Evolutionary conservation across 148 eudicot species (phyloP).

Genomic region (Persicaria tinctoria): DNA sequence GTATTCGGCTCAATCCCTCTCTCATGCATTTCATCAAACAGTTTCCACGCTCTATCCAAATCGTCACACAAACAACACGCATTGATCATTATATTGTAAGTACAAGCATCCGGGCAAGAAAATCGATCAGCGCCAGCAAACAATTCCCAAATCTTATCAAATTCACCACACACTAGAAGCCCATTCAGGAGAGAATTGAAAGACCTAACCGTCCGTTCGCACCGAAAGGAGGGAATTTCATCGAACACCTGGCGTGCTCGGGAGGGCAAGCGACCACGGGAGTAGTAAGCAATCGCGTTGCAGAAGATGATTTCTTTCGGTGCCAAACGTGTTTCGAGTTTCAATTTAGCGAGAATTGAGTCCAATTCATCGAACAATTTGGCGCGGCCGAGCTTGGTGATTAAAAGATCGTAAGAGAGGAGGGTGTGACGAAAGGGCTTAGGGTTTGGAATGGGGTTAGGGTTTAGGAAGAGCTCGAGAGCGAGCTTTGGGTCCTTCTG

Average conservation of each 20-base stretch:
- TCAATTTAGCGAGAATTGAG: constrained; percentile 36
- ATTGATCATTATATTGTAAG: constrained; percentile 66
- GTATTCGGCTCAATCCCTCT: constrained; percentile 41
- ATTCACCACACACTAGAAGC: constrained; percentile 40
- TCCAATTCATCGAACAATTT: constrained; percentile 63
- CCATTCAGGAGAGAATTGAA: constrained; percentile 55
- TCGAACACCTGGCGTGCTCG: constrained; percentile 47
- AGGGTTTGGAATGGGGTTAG: constrained; percentile 31
- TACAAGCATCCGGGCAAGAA: constrained; percentile 53
- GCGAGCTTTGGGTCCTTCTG: constrained; percentile 58
- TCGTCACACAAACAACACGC: constrained; percentile 30
- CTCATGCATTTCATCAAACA: constrained; percentile 76
- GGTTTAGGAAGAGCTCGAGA: constrained; percentile 62
- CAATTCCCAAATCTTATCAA: constrained; percentile 29
- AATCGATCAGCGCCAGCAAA: constrained; percentile 34
- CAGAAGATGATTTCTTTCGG: constrained; percentile 66
- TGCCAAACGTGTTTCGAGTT: constrained; percentile 38
- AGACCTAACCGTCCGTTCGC: constrained; percentile 54
- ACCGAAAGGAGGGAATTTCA: constrained; percentile 45
- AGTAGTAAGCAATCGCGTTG: constrained; percentile 46
- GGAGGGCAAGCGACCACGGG: constrained; percentile 38
- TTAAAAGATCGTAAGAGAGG: constrained; percentile 64
- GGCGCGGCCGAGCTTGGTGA: constrained; percentile 76
- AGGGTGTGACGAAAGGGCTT: constrained; percentile 52
- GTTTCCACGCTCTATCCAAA: constrained; percentile 41